Evolutionary conservation across 306 rosid species (phyloP), one percentile per base, ranked within the genome.

Genomic region (Glycine tomentella): DNA sequence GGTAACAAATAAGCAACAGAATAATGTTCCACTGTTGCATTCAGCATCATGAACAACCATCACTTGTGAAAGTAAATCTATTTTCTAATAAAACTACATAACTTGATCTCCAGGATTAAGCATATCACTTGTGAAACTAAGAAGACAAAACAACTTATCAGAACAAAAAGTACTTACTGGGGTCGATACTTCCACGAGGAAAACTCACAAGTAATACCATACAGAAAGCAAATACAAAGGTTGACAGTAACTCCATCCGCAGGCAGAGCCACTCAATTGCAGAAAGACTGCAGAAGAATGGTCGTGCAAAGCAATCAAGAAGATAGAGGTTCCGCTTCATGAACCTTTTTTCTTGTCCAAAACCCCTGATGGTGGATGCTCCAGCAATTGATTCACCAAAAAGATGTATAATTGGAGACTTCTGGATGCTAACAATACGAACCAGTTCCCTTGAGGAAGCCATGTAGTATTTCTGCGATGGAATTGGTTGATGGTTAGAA

Each of bases 221-320:
- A 92, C 99, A 93, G 91, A 95, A 95, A 81, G 98, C 91, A 33
- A 95, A 95, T 69, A 93, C 97, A 67, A 92, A 93, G 69, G 99
- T 95, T 52, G 99, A 95, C 75, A 95, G 89, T 65, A 95, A 84
- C 72, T 95, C 99, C 99, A 95, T 95, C 45, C 99, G 93, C 38
- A 95, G 87, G 86, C 99, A 95, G 70, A 95, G 97, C 99, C 99
- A 95, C 85, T 95, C 99, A 82, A 95, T 95, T 67, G 99, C 99
- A 25, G 99, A 94, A 76, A 95, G 90, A 87, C 99, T 95, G 90
- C 97, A 95, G 87, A 95, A 95, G 92, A 95, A 95, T 76, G 99
- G 99, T 45, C 99, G 94, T 51, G 97, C 92, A 86, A 91, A 93
- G 83, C 94, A 88, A 88, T 95, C 99, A 59, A 95, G 97, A 83